These are phyloP conservation scores for Globisporangium lucens DNA, from an alignment of 352 stramenopile genomes.

Conservation along the genomic window DNA sequence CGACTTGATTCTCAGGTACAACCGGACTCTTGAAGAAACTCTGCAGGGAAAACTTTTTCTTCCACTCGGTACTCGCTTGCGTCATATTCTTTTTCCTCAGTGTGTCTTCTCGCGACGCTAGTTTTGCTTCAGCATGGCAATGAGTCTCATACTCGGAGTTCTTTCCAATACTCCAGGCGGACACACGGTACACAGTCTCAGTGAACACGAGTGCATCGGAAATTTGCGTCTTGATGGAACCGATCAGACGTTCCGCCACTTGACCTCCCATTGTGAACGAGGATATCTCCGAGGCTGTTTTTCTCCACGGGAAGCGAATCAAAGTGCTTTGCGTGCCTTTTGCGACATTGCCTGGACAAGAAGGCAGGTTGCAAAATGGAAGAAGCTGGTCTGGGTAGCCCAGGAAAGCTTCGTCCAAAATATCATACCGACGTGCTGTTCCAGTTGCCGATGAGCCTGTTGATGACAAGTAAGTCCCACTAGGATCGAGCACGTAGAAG, in stretches of 20 bases:
- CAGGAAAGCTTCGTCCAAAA: slow-evolving; percentile 54
- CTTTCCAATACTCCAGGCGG: slow-evolving; percentile 62
- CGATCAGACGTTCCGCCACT: slow-evolving; percentile 32
- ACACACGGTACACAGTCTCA: slow-evolving; percentile 53
- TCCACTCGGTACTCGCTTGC: slow-evolving; percentile 61
- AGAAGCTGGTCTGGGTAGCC: slow-evolving; percentile 73
- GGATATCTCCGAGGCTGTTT: slow-evolving; percentile 34
- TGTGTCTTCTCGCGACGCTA: slow-evolving; percentile 37
- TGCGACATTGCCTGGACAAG: slow-evolving; percentile 50
- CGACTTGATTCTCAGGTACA: slow-evolving; percentile 58
- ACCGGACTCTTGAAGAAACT: slow-evolving; percentile 72
- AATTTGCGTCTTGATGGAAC: slow-evolving; percentile 42
- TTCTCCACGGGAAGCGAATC: slow-evolving; percentile 71
- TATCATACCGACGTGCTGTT: slow-evolving; percentile 56
- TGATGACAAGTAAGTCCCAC: slow-evolving; percentile 36
- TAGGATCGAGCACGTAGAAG: slow-evolving; percentile 79
- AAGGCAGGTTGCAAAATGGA: slow-evolving; percentile 65
- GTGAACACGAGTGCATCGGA: slow-evolving; percentile 70
- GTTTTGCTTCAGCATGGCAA: slow-evolving; percentile 44
- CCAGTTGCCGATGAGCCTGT: slow-evolving; percentile 7
- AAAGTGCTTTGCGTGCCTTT: slow-evolving; percentile 52
- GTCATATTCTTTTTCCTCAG: slow-evolving; percentile 47
- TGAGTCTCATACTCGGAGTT: slow-evolving; percentile 59
- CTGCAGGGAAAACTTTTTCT: slow-evolving; percentile 73
- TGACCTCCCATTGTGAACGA: slow-evolving; percentile 29